Base-by-base conservation (phyloP, 1,139 yeast species). In the Geotrichum histeridarum region DNA sequence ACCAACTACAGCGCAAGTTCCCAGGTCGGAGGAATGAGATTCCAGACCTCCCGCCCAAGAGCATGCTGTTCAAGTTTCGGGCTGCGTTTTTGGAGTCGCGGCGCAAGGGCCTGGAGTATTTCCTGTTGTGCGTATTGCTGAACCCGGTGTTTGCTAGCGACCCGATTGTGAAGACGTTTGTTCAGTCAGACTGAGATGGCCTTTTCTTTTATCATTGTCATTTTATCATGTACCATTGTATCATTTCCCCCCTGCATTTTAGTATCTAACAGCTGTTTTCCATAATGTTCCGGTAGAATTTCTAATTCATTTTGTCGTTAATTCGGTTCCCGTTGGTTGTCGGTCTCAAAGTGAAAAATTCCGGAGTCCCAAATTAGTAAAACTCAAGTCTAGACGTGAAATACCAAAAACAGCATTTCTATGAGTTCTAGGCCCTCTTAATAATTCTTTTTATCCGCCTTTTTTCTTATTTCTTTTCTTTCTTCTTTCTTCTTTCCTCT, bases 81-180 rank as follows among this genome's bases (percentile, higher is more conserved):
- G 72, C 76, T 60, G 67, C 74, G 7, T 87, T 90, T 77, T 67
- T 87, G 38, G 85, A 79, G 57, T 73, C 73, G 33, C 70, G 96
- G 45, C 70, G 90, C 11, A 76, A 77, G 53, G 89, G 93, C 0
- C 71, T 87, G 18, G 94, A 86, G 64, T 87, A 83, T 77, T 87
- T 88, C 68, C 65, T 85, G 63, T 79, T 81, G 58, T 82, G 83
- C 60, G 80, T 86, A 4, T 67, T 87, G 39, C 71, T 88, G 62
- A 84, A 86, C 62, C 93, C 94, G 0, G 71, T 72, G 8, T 73
- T 80, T 60, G 78, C 80, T 58, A 72, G 74, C 52, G 70, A 78
- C 30, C 66, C 65, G 0, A 72, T 76, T 9, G 81, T 84, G 9
- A 77, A 77, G 59, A 67, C 70, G 42, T 85, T 84, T 68, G 77